phyloP scores from a whole-genome alignment of 2,329 filamentous ascomycete species.

The Penicillium sp. region DNA sequence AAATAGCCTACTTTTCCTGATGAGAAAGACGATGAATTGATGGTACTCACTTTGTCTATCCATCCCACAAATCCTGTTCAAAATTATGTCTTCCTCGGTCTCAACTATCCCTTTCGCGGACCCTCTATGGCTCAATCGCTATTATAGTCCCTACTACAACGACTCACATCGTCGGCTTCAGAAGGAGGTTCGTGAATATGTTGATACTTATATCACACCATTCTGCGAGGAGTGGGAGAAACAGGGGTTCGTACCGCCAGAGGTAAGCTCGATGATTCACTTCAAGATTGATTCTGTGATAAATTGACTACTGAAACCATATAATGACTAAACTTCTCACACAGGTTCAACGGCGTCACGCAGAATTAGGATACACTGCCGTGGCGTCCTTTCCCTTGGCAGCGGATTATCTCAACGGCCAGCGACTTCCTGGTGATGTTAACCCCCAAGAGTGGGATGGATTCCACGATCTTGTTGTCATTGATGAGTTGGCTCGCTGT shows the following conservation, averaged over 20 bases:
- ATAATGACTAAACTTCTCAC: not conserved
- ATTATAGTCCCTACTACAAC: conserved; percentile 30
- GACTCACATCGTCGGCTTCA: conserved; percentile 29
- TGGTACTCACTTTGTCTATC: not conserved
- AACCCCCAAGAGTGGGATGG: conserved; percentile 39
- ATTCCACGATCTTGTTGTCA: conserved; percentile 45
- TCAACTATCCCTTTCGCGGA: conserved; percentile 29
- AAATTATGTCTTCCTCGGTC: conserved; percentile 13
- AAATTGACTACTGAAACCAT: not conserved
- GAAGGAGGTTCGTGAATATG: conserved; percentile 30
- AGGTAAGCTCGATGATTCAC: conserved; percentile 21
- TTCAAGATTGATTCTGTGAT: no score
- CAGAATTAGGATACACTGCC: conserved; percentile 29
- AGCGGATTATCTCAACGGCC: conserved; percentile 21
- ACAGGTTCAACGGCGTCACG: conserved; percentile 25
- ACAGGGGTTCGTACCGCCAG: conserved; percentile 28
- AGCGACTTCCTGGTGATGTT: conserved; percentile 35
- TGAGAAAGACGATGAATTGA: not conserved
- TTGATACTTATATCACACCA: conserved; percentile 31
- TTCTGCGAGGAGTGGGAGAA: conserved; percentile 35
- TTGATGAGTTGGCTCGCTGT: conserved; percentile 44
- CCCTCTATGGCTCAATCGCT: conserved; percentile 31
- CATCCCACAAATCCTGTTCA: not conserved
- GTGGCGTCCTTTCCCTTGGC: conserved; percentile 26
- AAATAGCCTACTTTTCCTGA: not conserved